Conservation (phyloP, 306 rosid species). For the Lagenaria siceraria region DNA sequence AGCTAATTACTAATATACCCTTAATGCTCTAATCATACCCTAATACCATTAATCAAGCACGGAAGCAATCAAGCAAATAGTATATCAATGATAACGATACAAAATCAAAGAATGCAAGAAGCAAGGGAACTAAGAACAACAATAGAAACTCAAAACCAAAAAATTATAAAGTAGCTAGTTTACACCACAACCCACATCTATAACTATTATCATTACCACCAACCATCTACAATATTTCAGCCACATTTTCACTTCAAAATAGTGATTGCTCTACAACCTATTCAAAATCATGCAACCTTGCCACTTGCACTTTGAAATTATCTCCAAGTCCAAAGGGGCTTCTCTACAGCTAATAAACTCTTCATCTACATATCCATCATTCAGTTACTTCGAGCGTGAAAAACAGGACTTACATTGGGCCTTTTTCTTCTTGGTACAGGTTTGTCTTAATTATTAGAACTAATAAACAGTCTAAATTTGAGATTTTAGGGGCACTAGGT, state of each 20-base stretch:
- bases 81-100: background rate
- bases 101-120: background rate
- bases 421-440: background rate
- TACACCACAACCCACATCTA: background rate
- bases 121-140: background rate
- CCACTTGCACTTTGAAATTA: background rate
- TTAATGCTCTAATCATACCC: too few relatives aligned
- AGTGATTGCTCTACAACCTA: background rate
- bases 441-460: background rate
- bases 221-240: background rate
- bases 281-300: background rate
- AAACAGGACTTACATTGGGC: background rate
- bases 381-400: background rate
- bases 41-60: too few relatives aligned
- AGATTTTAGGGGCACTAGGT: background rate
- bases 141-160: background rate
- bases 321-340: background rate
- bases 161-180: background rate
- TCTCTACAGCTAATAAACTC: background rate
- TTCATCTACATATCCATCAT: background rate
- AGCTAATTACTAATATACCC: too few relatives aligned
- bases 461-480: background rate
- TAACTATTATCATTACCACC: background rate
- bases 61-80: background rate
- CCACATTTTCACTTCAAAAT: background rate